phyloP scores from a whole-genome alignment of 2,329 filamentous ascomycete genomes.

The Arthrobotrys conoides region DNA sequence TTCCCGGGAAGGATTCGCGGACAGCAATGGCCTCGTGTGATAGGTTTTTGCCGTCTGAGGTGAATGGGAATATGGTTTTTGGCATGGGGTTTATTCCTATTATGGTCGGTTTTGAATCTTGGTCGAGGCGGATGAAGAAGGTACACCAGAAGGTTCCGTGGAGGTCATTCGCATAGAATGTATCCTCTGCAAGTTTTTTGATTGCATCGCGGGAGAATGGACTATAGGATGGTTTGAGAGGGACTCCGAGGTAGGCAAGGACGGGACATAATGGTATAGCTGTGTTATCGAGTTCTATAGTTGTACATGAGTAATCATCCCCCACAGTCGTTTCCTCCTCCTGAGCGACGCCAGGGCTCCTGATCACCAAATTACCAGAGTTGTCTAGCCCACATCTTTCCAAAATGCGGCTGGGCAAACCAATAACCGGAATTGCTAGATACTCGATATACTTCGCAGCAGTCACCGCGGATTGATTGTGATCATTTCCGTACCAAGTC shows the following conservation, averaged over 20 bases:
- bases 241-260: not conserved
- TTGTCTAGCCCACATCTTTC: not conserved
- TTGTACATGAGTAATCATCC: not conserved
- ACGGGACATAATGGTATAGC: slow-evolving; percentile 3
- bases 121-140: not conserved
- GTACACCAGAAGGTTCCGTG: slow-evolving; percentile 19
- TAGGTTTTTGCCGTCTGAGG: not conserved
- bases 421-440: slow-evolving; percentile 1
- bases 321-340: not conserved
- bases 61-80: slow-evolving; percentile 6
- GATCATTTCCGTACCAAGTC: not conserved
- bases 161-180: slow-evolving; percentile 11
- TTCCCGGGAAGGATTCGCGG: slow-evolving; percentile 10
- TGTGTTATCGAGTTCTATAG: slow-evolving; percentile 5
- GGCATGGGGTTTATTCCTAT: slow-evolving; percentile 7
- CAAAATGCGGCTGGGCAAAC: not conserved
- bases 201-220: not conserved
- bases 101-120: not conserved
- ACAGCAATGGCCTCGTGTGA: not conserved
- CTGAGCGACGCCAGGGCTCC: not conserved
- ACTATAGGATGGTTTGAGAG: not conserved
- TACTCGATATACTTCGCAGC: slow-evolving; percentile 10
- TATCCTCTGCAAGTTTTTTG: not conserved
- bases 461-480: not conserved
- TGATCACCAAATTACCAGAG: not conserved